Base-by-base conservation (phyloP, 164 flowering plant genomes). In the Aristolochia californica region DNA sequence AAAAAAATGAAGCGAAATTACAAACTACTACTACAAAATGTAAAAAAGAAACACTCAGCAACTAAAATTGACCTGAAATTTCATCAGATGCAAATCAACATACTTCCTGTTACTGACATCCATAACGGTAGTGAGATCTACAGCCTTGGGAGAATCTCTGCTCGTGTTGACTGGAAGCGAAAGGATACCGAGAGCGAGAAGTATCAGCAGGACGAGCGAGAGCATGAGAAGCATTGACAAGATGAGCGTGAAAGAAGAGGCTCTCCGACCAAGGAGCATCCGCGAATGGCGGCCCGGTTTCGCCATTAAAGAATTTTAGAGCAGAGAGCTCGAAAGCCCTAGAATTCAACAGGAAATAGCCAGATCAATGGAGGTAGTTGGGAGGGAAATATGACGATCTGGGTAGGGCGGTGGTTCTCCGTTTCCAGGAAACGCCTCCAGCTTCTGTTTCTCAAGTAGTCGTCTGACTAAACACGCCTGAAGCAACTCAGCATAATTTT, bases 111-210 rank as follows among this genome's bases (percentile, higher is more conserved):
- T 18, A 20, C 56, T 48, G 18, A 57, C 59, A 24, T 58, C 78
- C 12, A 65, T 65, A 38, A 82, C 76, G n/a, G 80, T 60, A 67
- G 62, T 77, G 71, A 81, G 84, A 72, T 84, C 88, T 59, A 74
- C 70, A 8, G 80, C 74, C 20, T 70, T 63, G 1, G 50, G 68
- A 23, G 75, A 58, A 61, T 59, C 61, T 12, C 53, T 60, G 34
- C 45, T 18, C 60, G 75, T 53, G 53, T 24, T 58, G 60, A 71
- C 61, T 1, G 93, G 90, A 45, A 85, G 61, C 17, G 88, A 85
- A 59, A 88, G 69, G 56, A 88, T 80, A 30, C 93, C 88, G 13
- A 85, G 77, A 38, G 80, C 70, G 30, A 85, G 80, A 49, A 85
- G 88, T 53, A 80, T 58, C 59, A 83, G 72, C 40, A 74, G 70